Conservation (phyloP, 192 early-diverging fungal genomes). For the Coemansia sp. region DNA sequence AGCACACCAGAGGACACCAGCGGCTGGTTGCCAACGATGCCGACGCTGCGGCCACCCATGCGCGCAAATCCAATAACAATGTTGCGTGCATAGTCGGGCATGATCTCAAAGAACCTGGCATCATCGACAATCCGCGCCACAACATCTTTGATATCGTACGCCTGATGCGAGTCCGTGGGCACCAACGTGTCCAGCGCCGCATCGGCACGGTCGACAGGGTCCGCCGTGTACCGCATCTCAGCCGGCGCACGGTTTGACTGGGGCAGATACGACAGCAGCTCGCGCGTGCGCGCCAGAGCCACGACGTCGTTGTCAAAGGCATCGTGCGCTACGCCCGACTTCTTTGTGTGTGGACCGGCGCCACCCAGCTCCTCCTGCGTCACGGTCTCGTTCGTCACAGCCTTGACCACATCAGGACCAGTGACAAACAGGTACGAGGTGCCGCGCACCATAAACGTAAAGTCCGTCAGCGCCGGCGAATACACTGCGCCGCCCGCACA, state of each 20-base stretch:
- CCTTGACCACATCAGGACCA: slow-evolving; percentile 94
- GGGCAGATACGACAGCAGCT: slow-evolving; percentile 86
- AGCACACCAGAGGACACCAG: slow-evolving; percentile 92
- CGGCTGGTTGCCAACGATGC: slow-evolving; percentile 93
- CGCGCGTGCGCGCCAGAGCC: slow-evolving; percentile 71
- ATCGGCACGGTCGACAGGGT: slow-evolving; percentile 67
- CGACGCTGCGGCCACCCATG: slow-evolving; percentile 79
- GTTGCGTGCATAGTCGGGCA: slow-evolving; percentile 88
- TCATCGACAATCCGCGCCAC: slow-evolving; percentile 80
- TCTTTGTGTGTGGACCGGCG: slow-evolving; percentile 81
- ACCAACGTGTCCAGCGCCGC: slow-evolving; percentile 79
- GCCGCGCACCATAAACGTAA: slow-evolving; percentile 95
- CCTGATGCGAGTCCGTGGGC: slow-evolving; percentile 84
- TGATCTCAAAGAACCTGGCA: slow-evolving; percentile 84
- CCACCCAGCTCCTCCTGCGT: slow-evolving; percentile 95
- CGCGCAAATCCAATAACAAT: slow-evolving; percentile 89
- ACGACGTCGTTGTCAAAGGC: slow-evolving; percentile 95
- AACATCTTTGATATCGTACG: slow-evolving; percentile 94
- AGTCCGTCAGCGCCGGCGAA: slow-evolving; percentile 95
- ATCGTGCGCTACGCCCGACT: slow-evolving; percentile 88
- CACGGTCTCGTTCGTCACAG: slow-evolving; percentile 90
- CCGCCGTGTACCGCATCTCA: slow-evolving; percentile 61
- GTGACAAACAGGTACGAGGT: slow-evolving; percentile 97
- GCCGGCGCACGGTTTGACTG: slow-evolving; percentile 74
- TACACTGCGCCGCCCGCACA: slow-evolving; percentile 98